Conservation (phyloP, 2,329 filamentous ascomycete genomes). For the Aspergillus chevalieri region DNA sequence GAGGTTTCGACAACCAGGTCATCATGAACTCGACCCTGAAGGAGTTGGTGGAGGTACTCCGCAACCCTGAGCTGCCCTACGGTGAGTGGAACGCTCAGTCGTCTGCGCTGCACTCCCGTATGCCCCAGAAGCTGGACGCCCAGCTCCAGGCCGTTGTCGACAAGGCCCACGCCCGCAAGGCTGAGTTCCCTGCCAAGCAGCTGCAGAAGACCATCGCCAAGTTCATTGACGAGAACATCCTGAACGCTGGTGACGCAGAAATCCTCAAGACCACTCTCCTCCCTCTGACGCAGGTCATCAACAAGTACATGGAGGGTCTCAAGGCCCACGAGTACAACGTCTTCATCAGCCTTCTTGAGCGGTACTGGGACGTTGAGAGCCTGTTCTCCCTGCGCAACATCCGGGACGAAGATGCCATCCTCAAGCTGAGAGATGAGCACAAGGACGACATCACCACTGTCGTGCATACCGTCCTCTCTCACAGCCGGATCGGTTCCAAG, state of each 20-base stretch:
- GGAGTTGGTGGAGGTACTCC: constrained; percentile 83
- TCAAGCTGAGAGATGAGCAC: constrained; percentile 91
- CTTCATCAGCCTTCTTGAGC: constrained; percentile 70
- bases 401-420: constrained; percentile 88
- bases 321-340: constrained; percentile 85
- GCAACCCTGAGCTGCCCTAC: constrained; percentile 84
- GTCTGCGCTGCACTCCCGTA: constrained; percentile 91
- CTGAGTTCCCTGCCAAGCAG: constrained; percentile 88
- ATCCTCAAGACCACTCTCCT: constrained; percentile 66
- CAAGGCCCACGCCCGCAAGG: constrained; percentile 66
- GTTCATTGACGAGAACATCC: constrained; percentile 80
- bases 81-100: constrained; percentile 96
- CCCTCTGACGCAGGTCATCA: constrained; percentile 71
- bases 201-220: constrained; percentile 76
- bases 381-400: constrained; percentile 78
- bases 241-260: constrained; percentile 61
- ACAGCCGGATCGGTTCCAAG: constrained; percentile 87
- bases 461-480: constrained; percentile 83
- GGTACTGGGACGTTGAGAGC: constrained; percentile 77
- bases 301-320: constrained; percentile 75
- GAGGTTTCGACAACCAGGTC: constrained; percentile 94
- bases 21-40: constrained; percentile 85
- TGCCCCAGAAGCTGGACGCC: constrained; percentile 86
- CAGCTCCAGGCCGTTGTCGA: constrained; percentile 82
- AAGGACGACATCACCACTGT: constrained; percentile 85